Base-by-base conservation (phyloP, 495 filamentous ascomycete genomes). In the Penicillium nucicola region DNA sequence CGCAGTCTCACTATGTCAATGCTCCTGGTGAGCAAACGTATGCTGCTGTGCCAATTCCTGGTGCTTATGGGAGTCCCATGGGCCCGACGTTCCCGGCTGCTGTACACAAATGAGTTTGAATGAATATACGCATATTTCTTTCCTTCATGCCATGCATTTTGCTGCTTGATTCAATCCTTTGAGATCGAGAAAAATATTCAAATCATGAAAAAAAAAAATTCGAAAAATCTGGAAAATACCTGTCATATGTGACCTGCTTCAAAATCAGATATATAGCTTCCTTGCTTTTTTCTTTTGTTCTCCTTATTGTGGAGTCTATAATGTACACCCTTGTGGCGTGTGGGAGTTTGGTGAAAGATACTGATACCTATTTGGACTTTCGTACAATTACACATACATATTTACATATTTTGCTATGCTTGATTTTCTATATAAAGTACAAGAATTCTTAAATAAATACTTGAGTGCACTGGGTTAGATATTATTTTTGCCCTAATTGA, bases 1-100 rank as follows among this genome's bases (percentile, higher is more conserved):
- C 76, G 56, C 59, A 28, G 25, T 28, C 58, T 41, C 68, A 71
- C 12, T 20, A 41, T 25, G 37, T 30, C 9, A 41, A 17, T 34
- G 75, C 76, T 25, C 76, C 78, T 5, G 75, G 75, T 14, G 78
- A 81, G 61, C 64, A 68, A 34, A 74, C 68, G 10, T 80, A 77
- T 48, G 78, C 72, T 11, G 55, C 73, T 37, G 78, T 81, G 18
- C 78, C 77, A 2, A 80, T 81, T 40, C 78, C 78, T 3, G 70
- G 66, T 17, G 77, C 76, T 8, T 80, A 80, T 52, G 58, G 65
- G 13, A 75, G 71, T 51, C 71, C 75, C 13, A 65, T 75, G 60
- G 69, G 58, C 28, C 69, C 75, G 7, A 50, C 40, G 15, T 68
- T 67, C 52, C 66, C 68, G 9, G 55, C 50, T 42, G 62, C 55